Base-by-base conservation (phyloP, 2,329 filamentous ascomycete species). In the Didymella sp. region DNA sequence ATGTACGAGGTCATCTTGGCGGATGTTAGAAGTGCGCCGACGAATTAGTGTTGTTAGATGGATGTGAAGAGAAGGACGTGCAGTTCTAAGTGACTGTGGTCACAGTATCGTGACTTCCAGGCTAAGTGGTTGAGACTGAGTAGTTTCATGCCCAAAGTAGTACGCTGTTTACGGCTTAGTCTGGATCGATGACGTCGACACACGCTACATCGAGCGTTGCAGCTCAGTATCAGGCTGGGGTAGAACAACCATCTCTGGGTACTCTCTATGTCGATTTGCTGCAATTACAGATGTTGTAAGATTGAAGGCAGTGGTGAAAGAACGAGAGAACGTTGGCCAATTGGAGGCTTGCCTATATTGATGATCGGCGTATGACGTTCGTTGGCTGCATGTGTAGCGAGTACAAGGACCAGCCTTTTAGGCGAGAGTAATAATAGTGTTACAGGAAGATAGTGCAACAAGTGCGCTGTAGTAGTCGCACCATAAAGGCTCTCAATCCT, bases 1-100 rank as follows among this genome's bases (percentile, higher is more conserved):
- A 73, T 62, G 62, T 68, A 66, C 6, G 38, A 41, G 54, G 72
- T 73, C 72, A 74, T 74, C 31, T 47, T 69, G 61, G 25, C 4
- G 40, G 40, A 8, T 43, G 31, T 15, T 24, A 33, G 37, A 6
- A 35, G 24, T 22, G 33, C 13, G 37, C 38, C 38, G 28, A 8
- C 1, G 21, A 8, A 6, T 6, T 8, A 27, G 8, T 27, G 19
- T 11, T 7, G 31, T 8, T 30, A 8, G 19, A 22, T 33, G 17
- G 12, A 1, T 33, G 11, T 9, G 25, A 5, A 27, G 25, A 27
- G 25, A 8, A 27, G 25, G 8, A 27, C 4, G 8, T 4, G 25
- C 25, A 35, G 8, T 17, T 35, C n/a, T 35, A 3, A n/a, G n/a
- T 12, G 11, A 3, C 9, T 9, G 4, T 7, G 4, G 7, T 4